phyloP scores from a whole-genome alignment of 305 asterid species.

The Withania somnifera region DNA sequence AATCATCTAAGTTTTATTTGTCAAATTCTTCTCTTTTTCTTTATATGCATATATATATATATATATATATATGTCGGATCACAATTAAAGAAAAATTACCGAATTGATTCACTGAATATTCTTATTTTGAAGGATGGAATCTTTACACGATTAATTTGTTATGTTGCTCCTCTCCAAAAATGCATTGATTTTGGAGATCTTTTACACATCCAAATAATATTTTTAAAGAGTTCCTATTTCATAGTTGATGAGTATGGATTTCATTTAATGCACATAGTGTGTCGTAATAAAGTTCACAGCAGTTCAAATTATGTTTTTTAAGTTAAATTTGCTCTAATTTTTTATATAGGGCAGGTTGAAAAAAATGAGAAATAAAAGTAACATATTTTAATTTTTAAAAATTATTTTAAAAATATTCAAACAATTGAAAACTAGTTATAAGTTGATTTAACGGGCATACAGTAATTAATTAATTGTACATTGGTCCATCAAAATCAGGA shows the following conservation, averaged over 20 bases:
- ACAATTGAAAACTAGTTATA: too few species aligned
- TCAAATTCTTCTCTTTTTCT: neutral
- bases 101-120: neutral
- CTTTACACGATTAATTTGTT: neutral
- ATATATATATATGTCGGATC: neutral
- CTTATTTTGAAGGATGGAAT: neutral
- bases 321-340: neutral
- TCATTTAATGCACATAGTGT: neutral
- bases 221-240: too few species aligned
- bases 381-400: too few species aligned
- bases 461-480: neutral
- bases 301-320: neutral
- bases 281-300: neutral
- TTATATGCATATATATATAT: too few species aligned
- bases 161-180: too few species aligned
- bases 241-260: neutral
- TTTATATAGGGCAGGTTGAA: too few species aligned
- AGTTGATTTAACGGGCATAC: too few species aligned
- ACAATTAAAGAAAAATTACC: neutral
- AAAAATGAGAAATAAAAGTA: too few species aligned
- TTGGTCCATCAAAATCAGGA: constrained; percentile 22
- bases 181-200: too few species aligned
- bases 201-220: too few species aligned
- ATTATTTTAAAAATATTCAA: too few species aligned
- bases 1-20: neutral